A percentile compares a stretch with the other conserved stretches of the same genome.
These are phyloP conservation scores for Claviceps sp. DNA, from an alignment of 2,329 filamentous ascomycete species.

Conservation along the genomic window DNA sequence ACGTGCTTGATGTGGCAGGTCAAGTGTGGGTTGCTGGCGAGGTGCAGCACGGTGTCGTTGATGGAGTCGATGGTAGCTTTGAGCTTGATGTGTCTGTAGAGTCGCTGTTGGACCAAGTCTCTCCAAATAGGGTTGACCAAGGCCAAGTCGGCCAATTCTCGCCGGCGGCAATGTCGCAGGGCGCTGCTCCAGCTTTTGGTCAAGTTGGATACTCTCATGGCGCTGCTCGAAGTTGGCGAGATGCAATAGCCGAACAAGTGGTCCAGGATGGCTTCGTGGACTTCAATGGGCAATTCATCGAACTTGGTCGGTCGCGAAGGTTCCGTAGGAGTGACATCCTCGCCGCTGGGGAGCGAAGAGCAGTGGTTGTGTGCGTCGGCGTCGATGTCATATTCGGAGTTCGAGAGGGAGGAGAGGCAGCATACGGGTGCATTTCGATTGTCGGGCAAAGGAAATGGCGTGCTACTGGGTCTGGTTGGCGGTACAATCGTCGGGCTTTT, in stretches of 20 bases:
- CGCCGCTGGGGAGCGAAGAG: constrained; percentile 9
- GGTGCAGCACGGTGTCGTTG: constrained; percentile 46
- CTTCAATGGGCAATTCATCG: constrained; percentile 49
- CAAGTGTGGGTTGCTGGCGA: constrained; percentile 44
- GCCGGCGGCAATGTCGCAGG: constrained; percentile 52
- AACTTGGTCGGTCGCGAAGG: constrained; percentile 22
- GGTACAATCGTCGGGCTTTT: constrained; percentile 25
- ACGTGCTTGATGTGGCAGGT: constrained; percentile 54
- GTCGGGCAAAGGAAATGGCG: constrained; percentile 43
- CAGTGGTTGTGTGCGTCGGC: constrained; percentile 3
- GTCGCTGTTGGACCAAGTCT: constrained; percentile 52
- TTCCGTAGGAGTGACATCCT: constrained; percentile 8
- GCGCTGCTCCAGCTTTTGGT: constrained; percentile 50
- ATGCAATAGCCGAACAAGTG: constrained; percentile 56
- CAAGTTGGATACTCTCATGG: constrained; percentile 37
- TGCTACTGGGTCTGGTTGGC: constrained; percentile 40
- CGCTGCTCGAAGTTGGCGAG: constrained; percentile 44
- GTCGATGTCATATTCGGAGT: constrained; percentile 11
- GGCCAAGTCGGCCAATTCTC: constrained; percentile 52
- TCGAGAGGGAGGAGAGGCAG: constrained; percentile 14
- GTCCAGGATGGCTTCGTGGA: constrained; percentile 60
- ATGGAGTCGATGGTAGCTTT: constrained; percentile 55
- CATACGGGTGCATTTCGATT: constrained; percentile 23
- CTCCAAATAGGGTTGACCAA: constrained; percentile 52
- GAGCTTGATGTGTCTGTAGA: constrained; percentile 65